These are phyloP conservation scores for Phytophthora ramorum DNA, from an alignment of 352 stramenopile genomes.

Conservation along the genomic window DNA sequence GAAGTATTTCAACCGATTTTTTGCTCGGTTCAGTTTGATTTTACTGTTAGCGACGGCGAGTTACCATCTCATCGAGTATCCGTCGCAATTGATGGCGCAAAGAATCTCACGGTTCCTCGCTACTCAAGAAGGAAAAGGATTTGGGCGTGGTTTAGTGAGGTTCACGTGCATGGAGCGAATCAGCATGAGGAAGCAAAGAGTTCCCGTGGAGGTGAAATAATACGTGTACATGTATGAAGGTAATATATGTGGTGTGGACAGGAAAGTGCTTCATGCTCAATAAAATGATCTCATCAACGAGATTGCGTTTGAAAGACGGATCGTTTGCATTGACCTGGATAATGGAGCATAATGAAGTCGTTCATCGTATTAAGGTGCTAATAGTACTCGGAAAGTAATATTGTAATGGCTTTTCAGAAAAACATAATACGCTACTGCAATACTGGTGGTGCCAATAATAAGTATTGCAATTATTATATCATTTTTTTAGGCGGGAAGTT, in stretches of 20 bases:
- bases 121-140: conserved; percentile 6
- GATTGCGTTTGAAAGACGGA: neutral
- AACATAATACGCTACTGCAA: too few species aligned
- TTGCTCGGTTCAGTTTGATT: conserved; percentile 37
- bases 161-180: conserved; percentile 27
- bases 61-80: conserved; percentile 40
- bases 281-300: neutral
- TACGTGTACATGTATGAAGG: conserved; percentile 11
- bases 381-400: too few species aligned
- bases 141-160: conserved; percentile 11
- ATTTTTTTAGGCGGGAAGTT: too few species aligned
- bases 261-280: neutral
- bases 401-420: too few species aligned
- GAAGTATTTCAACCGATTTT: conserved; percentile 42
- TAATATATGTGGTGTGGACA: conserved; percentile 1
- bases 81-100: conserved; percentile 29
- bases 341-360: too few species aligned
- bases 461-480: too few species aligned
- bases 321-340: too few species aligned
- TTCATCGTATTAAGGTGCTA: too few species aligned
- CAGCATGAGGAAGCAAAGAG: conserved; percentile 18
- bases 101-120: conserved; percentile 11
- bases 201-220: conserved; percentile 19
- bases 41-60: conserved; percentile 33
- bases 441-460: too few species aligned